Evolutionary conservation across 2,329 filamentous ascomycete genomes (phyloP), one percentile per base, ranked within the genome.

Genomic region (Colletotrichum lindemuthianum): DNA sequence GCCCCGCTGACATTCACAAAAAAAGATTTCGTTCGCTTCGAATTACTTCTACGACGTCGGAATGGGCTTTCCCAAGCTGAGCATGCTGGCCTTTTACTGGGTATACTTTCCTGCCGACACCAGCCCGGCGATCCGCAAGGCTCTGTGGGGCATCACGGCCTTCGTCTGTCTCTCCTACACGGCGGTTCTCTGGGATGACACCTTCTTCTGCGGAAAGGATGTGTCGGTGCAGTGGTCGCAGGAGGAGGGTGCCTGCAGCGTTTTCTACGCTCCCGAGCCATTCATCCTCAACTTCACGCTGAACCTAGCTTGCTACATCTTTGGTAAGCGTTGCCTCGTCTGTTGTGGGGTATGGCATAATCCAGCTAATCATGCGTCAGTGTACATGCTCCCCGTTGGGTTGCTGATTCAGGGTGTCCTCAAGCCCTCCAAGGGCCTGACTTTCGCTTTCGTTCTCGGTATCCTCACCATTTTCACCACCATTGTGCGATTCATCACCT

Each of bases 1-100:
- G 6, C 13, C 8, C 11, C 11, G 15, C 58, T 60, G 32, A 58
- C 48, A 5, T 11, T 11, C 13, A 6, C n/a, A n/a, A n/a, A 5
- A 16, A 4, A 24, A 75, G 73, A 75, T 76, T 37, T 74, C 72
- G 1, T 76, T 76, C 15, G 71, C 74, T 0, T 76, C 75, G 43
- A 76, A 76, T 67, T 76, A 76, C 60, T 76, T 76, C 44, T 76
- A 76, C 66, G 74, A 76, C 50, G 72, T 76, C 3, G 74, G 74
- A 6, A 76, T 76, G 74, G 74, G 73, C 0, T 75, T 76, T 36
- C 74, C 74, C 4, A 76, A 76, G 55, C 67, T 76, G 64, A 76
- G 73, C 63, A 76, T 76, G 74, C 24, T 76, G 24, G 74, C 75
- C 1, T 76, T 76, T 55, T 76, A 76, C 64, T 76, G 74, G 74